A percentile compares a stretch with the other conserved stretches of the same genome.
phyloP scores from a whole-genome alignment of 257 asterid species.

The Penstemon barbatus region DNA sequence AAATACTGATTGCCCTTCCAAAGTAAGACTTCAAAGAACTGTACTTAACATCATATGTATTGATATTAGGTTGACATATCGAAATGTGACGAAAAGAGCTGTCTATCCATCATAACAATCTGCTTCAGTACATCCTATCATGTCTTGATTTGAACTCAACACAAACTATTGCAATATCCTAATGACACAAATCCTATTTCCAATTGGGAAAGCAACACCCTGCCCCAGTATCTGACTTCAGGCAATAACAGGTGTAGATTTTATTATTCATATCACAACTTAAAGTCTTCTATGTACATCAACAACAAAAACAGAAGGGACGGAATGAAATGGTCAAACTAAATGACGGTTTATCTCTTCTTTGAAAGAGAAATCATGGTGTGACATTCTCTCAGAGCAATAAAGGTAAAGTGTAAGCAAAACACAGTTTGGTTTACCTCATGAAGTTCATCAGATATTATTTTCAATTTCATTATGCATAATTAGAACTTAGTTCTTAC shows the following conservation, averaged over 20 bases:
- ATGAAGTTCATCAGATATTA: slow-evolving; percentile 23
- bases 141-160: slow-evolving; percentile 11
- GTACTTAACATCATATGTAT: neutral
- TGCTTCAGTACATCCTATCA: neutral
- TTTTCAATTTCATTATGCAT: slow-evolving; percentile 23
- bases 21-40: neutral
- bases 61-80: neutral
- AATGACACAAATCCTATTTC: slow-evolving; percentile 1
- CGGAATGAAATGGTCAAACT: slow-evolving; percentile 4
- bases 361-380: neutral
- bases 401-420: slow-evolving; percentile 20
- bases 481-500: slow-evolving; percentile 52
- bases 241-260: neutral
- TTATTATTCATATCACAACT: slow-evolving; percentile 2
- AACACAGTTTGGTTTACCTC: slow-evolving; percentile 7
- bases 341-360: neutral
- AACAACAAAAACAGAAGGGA: slow-evolving; percentile 3
- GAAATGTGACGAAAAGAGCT: neutral
- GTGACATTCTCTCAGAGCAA: slow-evolving; percentile 17
- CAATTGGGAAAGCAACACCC: slow-evolving; percentile 5
- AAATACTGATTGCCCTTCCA: neutral
- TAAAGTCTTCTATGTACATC: slow-evolving; percentile 1
- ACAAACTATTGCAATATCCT: neutral
- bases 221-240: slow-evolving; percentile 14
- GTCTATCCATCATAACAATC: slow-evolving; percentile 9